Base-by-base conservation (phyloP, 768 basidiomycete genomes). In the Boletus reticulatus region DNA sequence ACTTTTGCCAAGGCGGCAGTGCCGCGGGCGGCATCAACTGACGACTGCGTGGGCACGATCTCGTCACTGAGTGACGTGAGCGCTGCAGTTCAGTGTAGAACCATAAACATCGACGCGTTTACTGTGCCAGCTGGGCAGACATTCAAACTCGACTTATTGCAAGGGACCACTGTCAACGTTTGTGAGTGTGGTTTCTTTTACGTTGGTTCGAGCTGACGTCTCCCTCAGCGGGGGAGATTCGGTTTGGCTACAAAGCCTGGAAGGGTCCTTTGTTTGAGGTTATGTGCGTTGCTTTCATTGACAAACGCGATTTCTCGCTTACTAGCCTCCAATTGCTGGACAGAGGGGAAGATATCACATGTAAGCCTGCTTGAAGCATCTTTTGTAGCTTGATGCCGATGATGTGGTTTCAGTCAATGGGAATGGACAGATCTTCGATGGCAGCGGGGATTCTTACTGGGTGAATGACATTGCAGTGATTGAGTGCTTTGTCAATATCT, bases 111-210 rank as follows among this genome's bases (percentile, higher is more conserved):
- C 63, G 75, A 81, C 41, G 57, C 69, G 11, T 84, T 85, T 67
- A 82, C 79, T 9, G 84, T 85, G 36, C 80, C 84, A 13, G 79
- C 75, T 34, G 83, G 82, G 14, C 48, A 78, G 67, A 77, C 74
- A 0, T 75, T 87, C 62, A 73, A 70, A 16, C 75, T 87, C 31
- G 59, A 67, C 19, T 72, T 87, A 34, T 55, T 73, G 39, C 60
- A 67, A 24, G 80, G 80, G 6, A 79, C 83, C 2, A 83, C 76
- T 5, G 85, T 88, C 56, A 85, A 80, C 47, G 68, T 87, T 69
- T 67, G 84, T 84, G 59, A 63, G 81, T 12, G 16, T 10, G 5
- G 17, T 29, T n/a, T 24, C 10, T 59, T 19, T 31, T 31, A 0
- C 17, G 12, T 36, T 12, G 31, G 27, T 2, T 36, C 20, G 4